Base-by-base conservation (phyloP, 192 early-diverging fungal species). In the Coemansia sp. region DNA sequence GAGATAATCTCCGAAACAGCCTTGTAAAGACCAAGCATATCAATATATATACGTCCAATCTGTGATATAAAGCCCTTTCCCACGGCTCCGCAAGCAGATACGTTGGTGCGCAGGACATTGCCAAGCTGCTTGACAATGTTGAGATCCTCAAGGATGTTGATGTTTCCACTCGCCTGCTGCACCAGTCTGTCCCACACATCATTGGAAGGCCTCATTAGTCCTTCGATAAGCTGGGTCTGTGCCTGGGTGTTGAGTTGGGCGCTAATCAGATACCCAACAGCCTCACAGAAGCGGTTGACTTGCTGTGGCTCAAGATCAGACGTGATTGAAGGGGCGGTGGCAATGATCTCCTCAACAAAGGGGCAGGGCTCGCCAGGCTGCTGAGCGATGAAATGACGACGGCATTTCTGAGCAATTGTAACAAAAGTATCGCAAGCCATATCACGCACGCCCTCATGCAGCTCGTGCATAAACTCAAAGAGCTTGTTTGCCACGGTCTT, bases 341-440 rank as follows among this genome's bases (percentile, higher is more conserved):
- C 81, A 37, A 99, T 84, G 69, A 99, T 98, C 72, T 99, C 98
- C 41, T 99, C 98, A 64, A 99, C 95, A 72, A 96, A 98, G 7
- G 98, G 95, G 56, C 79, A 83, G 13, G 84, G 72, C 77, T 99
- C 98, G 22, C 91, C 90, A 3, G 90, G 86, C 83, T 99, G 98
- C 77, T 95, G 94, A 22, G 89, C 77, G 41, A 98, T 91, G 87
- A 99, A 98, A 73, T 98, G 94, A 41, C 95, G 89, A 51, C 90
- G 92, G 85, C 96, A 98, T 75, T 98, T 98, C 80, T 95, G 94
- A 21, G 97, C 88, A 75, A 99, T 99, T 72, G 98, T 99, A 71
- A 98, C 98, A 83, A 98, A 98, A 6, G 98, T 98, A 84, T 99
- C 98, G 83, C 98, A 99, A 40, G 98, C 98, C 98, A 99, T 99